Evolutionary conservation across 2,329 filamentous ascomycete species (phyloP).

Genomic region (Epichloe sp.): DNA sequence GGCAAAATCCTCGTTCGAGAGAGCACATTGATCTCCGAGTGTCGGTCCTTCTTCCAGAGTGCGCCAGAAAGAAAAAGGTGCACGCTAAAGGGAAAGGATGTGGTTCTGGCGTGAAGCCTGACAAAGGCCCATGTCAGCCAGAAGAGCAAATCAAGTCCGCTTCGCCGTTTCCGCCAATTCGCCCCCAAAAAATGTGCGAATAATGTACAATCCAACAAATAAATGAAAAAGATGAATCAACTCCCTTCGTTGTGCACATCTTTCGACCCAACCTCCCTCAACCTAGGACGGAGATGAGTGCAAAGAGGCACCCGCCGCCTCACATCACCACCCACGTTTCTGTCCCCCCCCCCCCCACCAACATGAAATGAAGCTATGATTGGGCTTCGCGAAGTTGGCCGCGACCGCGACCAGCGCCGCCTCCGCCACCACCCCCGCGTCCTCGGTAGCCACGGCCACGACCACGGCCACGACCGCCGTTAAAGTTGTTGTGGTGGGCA

Average conservation of each 20-base stretch:
- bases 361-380: constrained; percentile 17
- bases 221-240: constrained; percentile 14
- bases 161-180: constrained; percentile 23
- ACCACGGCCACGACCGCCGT: constrained; percentile 20
- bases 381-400: constrained; percentile 23
- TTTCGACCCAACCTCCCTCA: constrained; percentile 1
- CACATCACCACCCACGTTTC: background rate
- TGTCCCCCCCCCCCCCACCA: background rate
- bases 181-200: constrained; percentile 21
- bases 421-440: constrained; percentile 20
- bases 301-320: background rate
- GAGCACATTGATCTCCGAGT: background rate
- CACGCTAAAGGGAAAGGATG: background rate
- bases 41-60: background rate
- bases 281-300: constrained; percentile 9
- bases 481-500: constrained; percentile 23
- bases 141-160: constrained; percentile 17
- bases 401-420: constrained; percentile 22
- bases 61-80: background rate
- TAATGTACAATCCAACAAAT: constrained; percentile 30
- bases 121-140: background rate
- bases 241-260: constrained; percentile 2
- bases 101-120: background rate
- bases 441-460: constrained; percentile 27
- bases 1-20: background rate